Conservation (phyloP, 257 asterid species). For the Scutellaria minor region DNA sequence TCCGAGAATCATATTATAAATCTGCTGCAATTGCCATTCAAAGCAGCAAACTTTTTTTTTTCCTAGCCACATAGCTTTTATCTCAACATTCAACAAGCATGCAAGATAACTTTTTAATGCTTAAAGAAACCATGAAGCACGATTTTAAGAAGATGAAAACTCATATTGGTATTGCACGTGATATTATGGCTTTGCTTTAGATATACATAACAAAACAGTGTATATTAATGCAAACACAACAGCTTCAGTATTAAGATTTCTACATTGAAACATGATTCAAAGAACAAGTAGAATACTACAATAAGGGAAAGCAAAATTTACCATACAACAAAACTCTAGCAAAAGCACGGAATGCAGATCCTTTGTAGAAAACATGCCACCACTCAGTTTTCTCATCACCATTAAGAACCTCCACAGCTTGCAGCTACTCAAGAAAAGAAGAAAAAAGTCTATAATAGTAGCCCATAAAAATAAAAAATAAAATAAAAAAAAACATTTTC, state of each 20-base stretch:
- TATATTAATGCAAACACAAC: not conserved
- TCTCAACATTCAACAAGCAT: not conserved
- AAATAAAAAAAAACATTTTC: not conserved
- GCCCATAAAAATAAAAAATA: not conserved
- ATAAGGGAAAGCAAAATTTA: constrained; percentile 23
- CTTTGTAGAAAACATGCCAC: constrained; percentile 67
- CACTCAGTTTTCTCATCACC: constrained; percentile 63
- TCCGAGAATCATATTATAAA: constrained; percentile 8
- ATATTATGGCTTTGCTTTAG: not conserved
- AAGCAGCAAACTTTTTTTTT: not conserved
- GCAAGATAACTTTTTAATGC: not conserved
- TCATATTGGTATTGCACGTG: not conserved
- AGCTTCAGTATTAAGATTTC: constrained; percentile 11
- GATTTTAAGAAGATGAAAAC: constrained; percentile 13
- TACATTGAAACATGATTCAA: constrained; percentile 1
- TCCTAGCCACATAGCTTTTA: constrained; percentile 3
- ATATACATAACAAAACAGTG: constrained; percentile 1
- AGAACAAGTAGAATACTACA: not conserved
- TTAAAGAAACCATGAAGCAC: not conserved
- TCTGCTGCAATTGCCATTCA: not conserved
- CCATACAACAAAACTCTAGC: constrained; percentile 77
- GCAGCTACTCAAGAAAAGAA: constrained; percentile 28
- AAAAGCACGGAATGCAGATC: constrained; percentile 69
- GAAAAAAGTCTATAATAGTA: not conserved
- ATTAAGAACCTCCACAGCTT: constrained; percentile 44